Evolutionary conservation across 305 asterid species (phyloP).

Genomic region (Solanum hybrid): DNA sequence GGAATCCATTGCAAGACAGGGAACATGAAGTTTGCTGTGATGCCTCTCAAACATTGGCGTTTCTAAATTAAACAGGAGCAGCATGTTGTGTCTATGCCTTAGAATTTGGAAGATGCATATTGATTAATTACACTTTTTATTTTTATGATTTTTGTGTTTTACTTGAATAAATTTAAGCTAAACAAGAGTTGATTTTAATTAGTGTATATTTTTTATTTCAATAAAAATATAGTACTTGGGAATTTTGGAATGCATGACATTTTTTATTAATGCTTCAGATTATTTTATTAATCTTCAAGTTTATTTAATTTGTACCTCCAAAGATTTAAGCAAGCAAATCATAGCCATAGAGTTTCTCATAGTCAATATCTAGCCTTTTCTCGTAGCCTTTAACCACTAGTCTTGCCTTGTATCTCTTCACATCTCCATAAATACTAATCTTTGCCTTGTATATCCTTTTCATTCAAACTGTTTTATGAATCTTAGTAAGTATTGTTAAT

Average conservation of each 20-base stretch:
- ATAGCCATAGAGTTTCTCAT: neutral
- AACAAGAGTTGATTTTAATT: neutral
- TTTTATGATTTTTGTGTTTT: neutral
- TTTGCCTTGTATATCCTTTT: neutral
- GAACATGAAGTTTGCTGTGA: neutral
- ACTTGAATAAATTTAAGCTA: neutral
- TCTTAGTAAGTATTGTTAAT: neutral
- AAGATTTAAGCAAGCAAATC: neutral
- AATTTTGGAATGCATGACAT: neutral
- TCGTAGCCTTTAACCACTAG: neutral
- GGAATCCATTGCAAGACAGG: neutral
- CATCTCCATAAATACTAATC: neutral
- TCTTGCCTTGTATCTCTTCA: neutral
- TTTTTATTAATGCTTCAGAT: neutral
- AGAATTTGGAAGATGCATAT: neutral
- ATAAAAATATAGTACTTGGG: neutral
- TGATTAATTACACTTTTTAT: neutral
- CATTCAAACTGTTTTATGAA: neutral
- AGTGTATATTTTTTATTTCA: neutral
- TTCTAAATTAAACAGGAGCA: neutral
- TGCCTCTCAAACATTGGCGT: neutral
- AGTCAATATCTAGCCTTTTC: neutral
- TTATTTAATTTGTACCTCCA: neutral
- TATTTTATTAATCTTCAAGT: neutral
- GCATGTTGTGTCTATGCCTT: neutral